phyloP scores from a whole-genome alignment of 805 yeast genomes.

The Candida nemodendra region DNA sequence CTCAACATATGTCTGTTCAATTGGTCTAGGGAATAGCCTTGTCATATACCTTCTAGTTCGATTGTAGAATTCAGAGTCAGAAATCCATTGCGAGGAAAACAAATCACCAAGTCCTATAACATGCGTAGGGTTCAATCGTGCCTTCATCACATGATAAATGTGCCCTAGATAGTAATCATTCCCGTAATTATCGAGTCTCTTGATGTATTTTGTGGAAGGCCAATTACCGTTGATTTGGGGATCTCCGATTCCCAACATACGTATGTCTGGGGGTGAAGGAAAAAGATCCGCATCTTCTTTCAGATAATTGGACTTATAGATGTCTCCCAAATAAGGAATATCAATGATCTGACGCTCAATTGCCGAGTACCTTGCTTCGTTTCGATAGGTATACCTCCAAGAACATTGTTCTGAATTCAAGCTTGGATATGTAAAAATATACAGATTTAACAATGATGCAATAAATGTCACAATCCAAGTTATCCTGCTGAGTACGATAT shows the following conservation, averaged over 20 bases:
- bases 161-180: constrained; percentile 90
- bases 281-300: constrained; percentile 15
- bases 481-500: constrained; percentile 5
- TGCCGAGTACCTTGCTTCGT: constrained; percentile 19
- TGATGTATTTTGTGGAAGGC: constrained; percentile 66
- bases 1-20: constrained; percentile 47
- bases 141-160: constrained; percentile 64
- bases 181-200: constrained; percentile 80
- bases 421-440: constrained; percentile 77
- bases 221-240: constrained; percentile 95
- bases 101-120: constrained; percentile 92
- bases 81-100: constrained; percentile 93
- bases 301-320: constrained; percentile 30
- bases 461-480: constrained; percentile 33
- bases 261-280: constrained; percentile 38
- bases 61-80: constrained; percentile 78
- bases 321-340: constrained; percentile 36
- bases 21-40: constrained; percentile 63
- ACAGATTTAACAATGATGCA: constrained; percentile 53
- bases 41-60: constrained; percentile 73
- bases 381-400: constrained; percentile 45
- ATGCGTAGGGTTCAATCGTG: constrained; percentile 67
- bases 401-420: constrained; percentile 52
- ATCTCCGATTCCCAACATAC: constrained; percentile 85
- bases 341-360: constrained; percentile 15